These are phyloP conservation scores for Tuber calosporum DNA, from an alignment of 495 filamentous ascomycete species.

Conservation along the genomic window DNA sequence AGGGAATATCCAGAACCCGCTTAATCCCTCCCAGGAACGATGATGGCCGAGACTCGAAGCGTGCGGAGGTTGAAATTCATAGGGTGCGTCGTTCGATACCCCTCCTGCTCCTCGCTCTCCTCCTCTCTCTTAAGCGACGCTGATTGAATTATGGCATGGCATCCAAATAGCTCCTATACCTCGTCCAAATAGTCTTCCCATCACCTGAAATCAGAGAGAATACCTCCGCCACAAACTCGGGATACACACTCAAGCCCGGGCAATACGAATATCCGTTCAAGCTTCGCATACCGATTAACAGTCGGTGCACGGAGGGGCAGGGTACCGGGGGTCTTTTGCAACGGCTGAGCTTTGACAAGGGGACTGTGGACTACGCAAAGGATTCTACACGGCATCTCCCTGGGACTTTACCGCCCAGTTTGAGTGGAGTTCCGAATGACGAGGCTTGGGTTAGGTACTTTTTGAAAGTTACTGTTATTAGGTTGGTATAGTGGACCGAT, in stretches of 20 bases:
- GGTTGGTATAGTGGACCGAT: neutral
- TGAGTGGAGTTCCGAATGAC: slow-evolving; percentile 66
- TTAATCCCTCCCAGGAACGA: slow-evolving; percentile 21
- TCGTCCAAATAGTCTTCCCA: slow-evolving; percentile 58
- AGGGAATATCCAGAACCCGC: slow-evolving; percentile 54
- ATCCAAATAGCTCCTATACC: slow-evolving; percentile 56
- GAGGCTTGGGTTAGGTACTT: slow-evolving; percentile 88
- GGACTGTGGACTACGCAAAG: slow-evolving; percentile 44
- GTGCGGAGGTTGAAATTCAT: slow-evolving; percentile 63
- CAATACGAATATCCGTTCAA: slow-evolving; percentile 81
- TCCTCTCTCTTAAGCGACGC: neutral
- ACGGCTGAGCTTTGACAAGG: slow-evolving; percentile 39
- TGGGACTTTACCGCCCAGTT: slow-evolving; percentile 77
- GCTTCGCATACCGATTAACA: slow-evolving; percentile 94
- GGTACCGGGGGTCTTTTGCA: slow-evolving; percentile 24
- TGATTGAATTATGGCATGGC: slow-evolving; percentile 10
- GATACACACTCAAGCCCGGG: slow-evolving; percentile 64
- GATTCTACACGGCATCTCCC: slow-evolving; percentile 62
- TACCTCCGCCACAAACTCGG: slow-evolving; percentile 44
- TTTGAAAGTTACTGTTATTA: slow-evolving; percentile 73
- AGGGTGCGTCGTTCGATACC: slow-evolving; percentile 51
- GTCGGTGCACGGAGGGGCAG: slow-evolving; percentile 53
- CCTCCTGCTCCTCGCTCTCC: neutral
- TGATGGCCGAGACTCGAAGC: slow-evolving; percentile 50
- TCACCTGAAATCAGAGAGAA: slow-evolving; percentile 49